phyloP scores from a whole-genome alignment of 768 basidiomycete genomes.

The Melanogaster broomeanus region DNA sequence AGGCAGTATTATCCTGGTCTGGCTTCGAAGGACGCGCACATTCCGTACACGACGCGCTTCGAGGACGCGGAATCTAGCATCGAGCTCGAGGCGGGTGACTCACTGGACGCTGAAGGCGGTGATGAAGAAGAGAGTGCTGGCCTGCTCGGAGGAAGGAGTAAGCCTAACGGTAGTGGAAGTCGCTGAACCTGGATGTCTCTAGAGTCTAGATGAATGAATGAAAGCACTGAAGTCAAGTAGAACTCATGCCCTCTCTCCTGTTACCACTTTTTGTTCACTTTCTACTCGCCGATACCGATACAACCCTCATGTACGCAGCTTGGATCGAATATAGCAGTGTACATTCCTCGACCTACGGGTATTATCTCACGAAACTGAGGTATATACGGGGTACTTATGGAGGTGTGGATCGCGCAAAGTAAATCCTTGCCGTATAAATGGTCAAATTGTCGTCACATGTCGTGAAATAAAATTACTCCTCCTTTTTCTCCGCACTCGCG shows the following conservation, averaged over 20 bases:
- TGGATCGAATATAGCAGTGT: too few relatives aligned
- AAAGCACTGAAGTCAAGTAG: neutral
- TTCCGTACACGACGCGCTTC: slow-evolving; percentile 72
- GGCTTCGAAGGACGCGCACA: slow-evolving; percentile 54
- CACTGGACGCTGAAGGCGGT: slow-evolving; percentile 10
- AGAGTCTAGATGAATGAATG: neutral
- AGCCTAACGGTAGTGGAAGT: neutral
- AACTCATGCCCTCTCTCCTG: neutral
- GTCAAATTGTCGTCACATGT: neutral
- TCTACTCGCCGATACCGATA: too few relatives aligned
- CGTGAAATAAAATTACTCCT: slow-evolving; percentile 9
- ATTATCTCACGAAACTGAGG: neutral
- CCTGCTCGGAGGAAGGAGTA: slow-evolving; percentile 18
- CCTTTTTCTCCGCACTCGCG: slow-evolving; percentile 27
- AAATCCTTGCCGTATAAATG: neutral
- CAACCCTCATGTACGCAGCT: too few relatives aligned
- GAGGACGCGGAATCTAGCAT: slow-evolving; percentile 15
- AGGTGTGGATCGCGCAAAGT: too few relatives aligned
- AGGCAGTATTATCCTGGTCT: slow-evolving; percentile 80
- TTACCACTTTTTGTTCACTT: too few relatives aligned
- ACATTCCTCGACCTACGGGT: neutral
- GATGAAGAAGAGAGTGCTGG: slow-evolving; percentile 17
- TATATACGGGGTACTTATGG: neutral
- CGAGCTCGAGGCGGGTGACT: slow-evolving; percentile 1
- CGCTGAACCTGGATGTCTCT: too few relatives aligned